A percentile compares a stretch with the other conserved stretches of the same genome.
Conservation (phyloP, 129 eudicot genomes). For the Daucus carota region DH1_v3.0 NC_030384.2:29235501-29236000, state of each 20-base stretch:
- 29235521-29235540: slow-evolving; percentile 31
- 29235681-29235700: slow-evolving; percentile 39
- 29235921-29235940: too few relatives aligned
- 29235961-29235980: too few relatives aligned
- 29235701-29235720: slow-evolving; percentile 54
- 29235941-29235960: too few relatives aligned
- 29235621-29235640: slow-evolving; percentile 26
- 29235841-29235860: too few relatives aligned
- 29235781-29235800: too few relatives aligned
- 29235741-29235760: slow-evolving; percentile 60
- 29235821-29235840: too few relatives aligned
- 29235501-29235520: slow-evolving; percentile 38
- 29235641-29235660: slow-evolving; percentile 52
- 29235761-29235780: slow-evolving; percentile 41
- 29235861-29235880: too few relatives aligned
- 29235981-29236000: too few relatives aligned
- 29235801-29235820: too few relatives aligned
- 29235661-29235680: slow-evolving; percentile 58
- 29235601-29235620: slow-evolving; percentile 44
- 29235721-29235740: slow-evolving; percentile 62
- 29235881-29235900: too few relatives aligned
- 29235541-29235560: slow-evolving; percentile 38
- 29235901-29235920: too few relatives aligned
- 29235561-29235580: slow-evolving; percentile 25
- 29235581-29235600: slow-evolving; percentile 25